Percentiles rank a stretch among this genome's conserved stretches.
phyloP scores from a whole-genome alignment of 345 rosid species.

The Eucalyptus sp. region DNA sequence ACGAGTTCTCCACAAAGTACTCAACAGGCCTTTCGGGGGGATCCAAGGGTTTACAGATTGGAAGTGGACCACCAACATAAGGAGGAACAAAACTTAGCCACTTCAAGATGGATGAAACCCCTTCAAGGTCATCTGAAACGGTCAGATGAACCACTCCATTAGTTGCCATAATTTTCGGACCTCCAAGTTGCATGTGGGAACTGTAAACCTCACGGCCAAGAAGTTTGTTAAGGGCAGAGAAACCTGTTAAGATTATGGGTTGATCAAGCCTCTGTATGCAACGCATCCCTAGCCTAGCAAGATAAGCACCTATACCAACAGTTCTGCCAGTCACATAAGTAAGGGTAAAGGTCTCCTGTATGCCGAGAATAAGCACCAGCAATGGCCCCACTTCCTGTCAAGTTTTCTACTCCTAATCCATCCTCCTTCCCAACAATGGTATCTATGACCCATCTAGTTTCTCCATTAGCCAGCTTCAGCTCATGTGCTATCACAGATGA shows the following conservation, averaged over 20 bases:
- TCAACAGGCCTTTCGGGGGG: conserved; percentile 86
- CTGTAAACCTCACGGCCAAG: conserved; percentile 99
- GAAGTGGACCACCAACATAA: conserved; percentile 67
- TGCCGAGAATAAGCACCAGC: conserved; percentile 98
- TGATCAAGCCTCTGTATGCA: conserved; percentile 99
- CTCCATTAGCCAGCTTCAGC: conserved; percentile 63
- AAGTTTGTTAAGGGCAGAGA: conserved; percentile 94
- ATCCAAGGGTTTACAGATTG: conserved; percentile 50
- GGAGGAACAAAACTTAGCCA: conserved; percentile 96
- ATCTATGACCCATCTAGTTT: conserved; percentile 88
- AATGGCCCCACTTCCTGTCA: conserved; percentile 96
- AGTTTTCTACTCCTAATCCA: conserved; percentile 94
- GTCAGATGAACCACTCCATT: conserved; percentile 98
- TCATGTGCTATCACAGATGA: conserved; percentile 88
- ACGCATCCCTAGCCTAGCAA: conserved; percentile 97
- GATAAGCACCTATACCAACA: conserved; percentile 98
- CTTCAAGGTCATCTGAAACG: conserved; percentile 97
- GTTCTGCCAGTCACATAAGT: conserved; percentile 96
- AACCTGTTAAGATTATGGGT: conserved; percentile 96
- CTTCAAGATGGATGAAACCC: conserved; percentile 77
- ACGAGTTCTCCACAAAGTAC: conserved; percentile 77
- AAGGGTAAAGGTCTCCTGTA: conserved; percentile 92
- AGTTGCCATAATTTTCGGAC: conserved; percentile 98
- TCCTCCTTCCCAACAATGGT: conserved; percentile 94
- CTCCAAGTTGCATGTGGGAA: conserved; percentile 99